phyloP scores from a whole-genome alignment of 2,329 filamentous ascomycete species.

The Aureobasidium sp. region DNA sequence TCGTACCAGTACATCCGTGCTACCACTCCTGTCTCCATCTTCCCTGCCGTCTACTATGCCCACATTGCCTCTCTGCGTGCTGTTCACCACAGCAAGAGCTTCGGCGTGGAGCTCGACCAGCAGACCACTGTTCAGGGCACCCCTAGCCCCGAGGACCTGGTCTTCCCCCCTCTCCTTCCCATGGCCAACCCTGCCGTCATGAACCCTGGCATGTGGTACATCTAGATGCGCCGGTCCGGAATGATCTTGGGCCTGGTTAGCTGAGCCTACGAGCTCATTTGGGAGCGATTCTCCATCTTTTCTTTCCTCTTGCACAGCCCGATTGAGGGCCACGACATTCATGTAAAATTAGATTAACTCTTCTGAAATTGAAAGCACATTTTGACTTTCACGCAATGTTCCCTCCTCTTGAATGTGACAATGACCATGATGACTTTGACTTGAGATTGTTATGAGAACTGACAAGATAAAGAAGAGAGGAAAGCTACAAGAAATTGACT shows the following conservation, averaged over 20 bases:
- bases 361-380: slow-evolving; percentile 11
- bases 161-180: slow-evolving; percentile 33
- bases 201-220: slow-evolving; percentile 44
- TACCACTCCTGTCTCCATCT: slow-evolving; percentile 83
- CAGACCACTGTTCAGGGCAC: slow-evolving; percentile 1
- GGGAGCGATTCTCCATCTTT: slow-evolving; percentile 23
- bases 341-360: not conserved
- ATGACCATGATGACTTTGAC: not conserved
- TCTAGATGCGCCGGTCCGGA: slow-evolving; percentile 28
- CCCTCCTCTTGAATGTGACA: not conserved
- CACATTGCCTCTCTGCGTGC: slow-evolving; percentile 81
- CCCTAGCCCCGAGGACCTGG: not conserved
- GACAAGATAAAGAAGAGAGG: not conserved
- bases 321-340: not conserved
- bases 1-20: slow-evolving; percentile 90
- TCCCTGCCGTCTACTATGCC: slow-evolving; percentile 90
- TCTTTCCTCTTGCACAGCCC: slow-evolving; percentile 33
- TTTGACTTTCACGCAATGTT: slow-evolving; percentile 1
- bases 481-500: not conserved
- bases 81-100: slow-evolving; percentile 60
- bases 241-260: not conserved
- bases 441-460: not conserved
- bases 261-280: slow-evolving; percentile 9
- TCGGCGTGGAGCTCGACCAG: slow-evolving; percentile 16
- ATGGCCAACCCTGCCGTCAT: slow-evolving; percentile 36